Evolutionary conservation across 257 asterid species (phyloP), one percentile per base, ranked within the genome.

Genomic region (Solanum gandarillasii): DNA sequence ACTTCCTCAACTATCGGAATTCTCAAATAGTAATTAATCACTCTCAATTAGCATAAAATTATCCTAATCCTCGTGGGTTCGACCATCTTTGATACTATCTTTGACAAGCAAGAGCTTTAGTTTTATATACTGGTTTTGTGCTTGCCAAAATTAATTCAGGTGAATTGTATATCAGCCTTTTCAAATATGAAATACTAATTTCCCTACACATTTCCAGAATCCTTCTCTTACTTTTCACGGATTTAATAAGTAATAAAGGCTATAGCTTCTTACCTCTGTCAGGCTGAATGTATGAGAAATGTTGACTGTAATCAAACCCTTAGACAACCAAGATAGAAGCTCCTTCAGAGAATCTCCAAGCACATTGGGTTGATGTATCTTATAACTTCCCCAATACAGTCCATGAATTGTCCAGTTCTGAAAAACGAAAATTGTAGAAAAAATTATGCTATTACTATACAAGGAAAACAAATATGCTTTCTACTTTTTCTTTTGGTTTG

Each of bases 371-470:
- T 88, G 90, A 86, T 97, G 92, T 46, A 94, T 93, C 87, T 46
- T 93, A 87, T 97, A 90, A 89, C 99, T 97, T 90, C 99, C 98
- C 99, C 99, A 97, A 88, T 93, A 97, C 34, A 97, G 92, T 76
- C 99, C 99, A 75, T 96, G 99, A 91, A 97, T 75, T 2, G 99
- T 97, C 99, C 99, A 97, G 90, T 96, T 96, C 99, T 97, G 93
- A 29, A 86, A 72, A 74, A 88, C 20, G 70, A 62, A 84, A 84
- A 21, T 35, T 6, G 36, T 34, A 75, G 31, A 32, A 46, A 58
- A 11, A 46, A 3, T 43, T 10, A 43, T 10, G 71, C 21, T 82
- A 82, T 46, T 31, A 29, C 43, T 48, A 48, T 46, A 81, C 39
- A 48, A 48, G 62, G 41, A 43, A 46, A 79, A 46, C 25, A 4